Base-by-base conservation (phyloP, 1,284 basidiomycete genomes). In the Puccinia polysora region DNA sequence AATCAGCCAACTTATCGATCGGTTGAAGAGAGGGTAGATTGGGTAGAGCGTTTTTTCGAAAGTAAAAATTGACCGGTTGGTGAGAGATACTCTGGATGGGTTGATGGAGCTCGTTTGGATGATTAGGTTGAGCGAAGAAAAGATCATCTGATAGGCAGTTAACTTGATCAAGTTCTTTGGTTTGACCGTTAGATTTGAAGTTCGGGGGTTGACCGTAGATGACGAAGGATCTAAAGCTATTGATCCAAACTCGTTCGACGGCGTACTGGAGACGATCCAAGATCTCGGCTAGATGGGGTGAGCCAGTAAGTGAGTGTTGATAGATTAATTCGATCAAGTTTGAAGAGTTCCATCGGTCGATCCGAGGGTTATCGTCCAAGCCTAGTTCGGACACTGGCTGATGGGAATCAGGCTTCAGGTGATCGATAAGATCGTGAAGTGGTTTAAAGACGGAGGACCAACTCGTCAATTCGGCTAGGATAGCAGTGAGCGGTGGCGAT, bases 181-280 rank as follows among this genome's bases (percentile, higher is more conserved):
- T n/a, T n/a, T 7, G n/a, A 32, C 2, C n/a, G 63, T 30, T 32
- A 45, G 12, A 7, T 36, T 62, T 3, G 28, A 34, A 36, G 7
- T 20, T 14, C 12, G 65, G 65, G n/a, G 50, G 18, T 60, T 70
- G 40, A 12, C 56, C 55, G 40, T 70, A 70, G 45, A 70, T 40
- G 25, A 70, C 23, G 28, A 70, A 62, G n/a, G 56, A 52, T 20
- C 58, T 7, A n/a, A 70, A 40, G 10, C 10, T 12, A 25, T 50
- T 14, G 14, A 70, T 40, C 68, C 68, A 70, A 15, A 62, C 30
- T 10, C 12, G 32, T 40, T 70, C 68, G 30, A 70, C 12, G 2
- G 68, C 7, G 2, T 7, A 0, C 53, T 70, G 68, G n/a, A 62
- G 43, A n/a, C 49, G 58, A 28, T 20, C 30, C 8, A 70, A 53